phyloP scores from a whole-genome alignment of 1,139 yeast species.

The Hyphopichia wangnamkhiaoensis region DNA sequence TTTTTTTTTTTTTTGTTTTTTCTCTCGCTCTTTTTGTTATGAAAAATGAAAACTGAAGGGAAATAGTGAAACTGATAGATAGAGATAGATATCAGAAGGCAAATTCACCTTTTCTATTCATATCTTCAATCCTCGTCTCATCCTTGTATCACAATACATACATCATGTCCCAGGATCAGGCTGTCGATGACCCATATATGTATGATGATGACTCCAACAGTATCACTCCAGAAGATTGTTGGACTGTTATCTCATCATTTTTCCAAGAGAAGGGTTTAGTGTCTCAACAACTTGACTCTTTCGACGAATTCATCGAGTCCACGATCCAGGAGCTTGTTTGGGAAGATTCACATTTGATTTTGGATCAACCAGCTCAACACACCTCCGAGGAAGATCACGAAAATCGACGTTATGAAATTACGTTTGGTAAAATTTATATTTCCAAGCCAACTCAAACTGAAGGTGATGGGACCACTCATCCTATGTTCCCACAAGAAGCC shows the following conservation, averaged over 20 bases:
- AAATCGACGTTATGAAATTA: conserved; percentile 89
- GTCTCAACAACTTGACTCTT: conserved; percentile 96
- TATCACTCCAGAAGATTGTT: conserved; percentile 97
- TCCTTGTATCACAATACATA: not conserved
- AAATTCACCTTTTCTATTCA: no score
- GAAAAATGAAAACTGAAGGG: not conserved
- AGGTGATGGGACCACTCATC: conserved; percentile 99
- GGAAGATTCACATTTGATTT: conserved; percentile 90
- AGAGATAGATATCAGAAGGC: not conserved
- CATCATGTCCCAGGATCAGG: conserved; percentile 19
- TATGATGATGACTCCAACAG: conserved; percentile 67
- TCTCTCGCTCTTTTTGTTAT: conserved; percentile 1
- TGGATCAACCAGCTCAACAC: conserved; percentile 98
- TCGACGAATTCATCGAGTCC: conserved; percentile 95
- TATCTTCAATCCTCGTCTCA: no score
- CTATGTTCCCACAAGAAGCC: conserved; percentile 98
- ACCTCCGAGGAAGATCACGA: conserved; percentile 86
- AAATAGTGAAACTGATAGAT: not conserved
- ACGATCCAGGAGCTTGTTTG: conserved; percentile 95
- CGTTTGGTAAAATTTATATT: conserved; percentile 93
- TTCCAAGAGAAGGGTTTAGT: conserved; percentile 96
- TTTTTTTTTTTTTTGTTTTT: not conserved
- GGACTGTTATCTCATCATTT: conserved; percentile 96
- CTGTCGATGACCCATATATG: conserved; percentile 59
- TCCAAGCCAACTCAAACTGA: conserved; percentile 98